Evolutionary conservation across 2,329 filamentous ascomycete genomes (phyloP).

Genomic region (Rachicladosporium sp.): DNA sequence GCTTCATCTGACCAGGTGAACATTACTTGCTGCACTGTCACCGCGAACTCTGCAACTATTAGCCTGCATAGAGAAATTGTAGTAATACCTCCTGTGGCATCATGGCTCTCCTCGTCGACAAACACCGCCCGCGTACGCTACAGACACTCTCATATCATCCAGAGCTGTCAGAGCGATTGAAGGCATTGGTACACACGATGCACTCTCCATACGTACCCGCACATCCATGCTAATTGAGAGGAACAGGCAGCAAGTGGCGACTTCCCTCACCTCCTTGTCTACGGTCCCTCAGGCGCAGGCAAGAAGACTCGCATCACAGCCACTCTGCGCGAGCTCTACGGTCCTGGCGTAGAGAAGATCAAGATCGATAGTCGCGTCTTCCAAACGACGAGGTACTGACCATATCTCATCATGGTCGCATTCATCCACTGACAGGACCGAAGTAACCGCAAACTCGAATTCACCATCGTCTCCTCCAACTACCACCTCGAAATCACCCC

Average conservation of each 20-base stretch:
- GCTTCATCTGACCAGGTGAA: no score
- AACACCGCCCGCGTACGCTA: slow-evolving; percentile 57
- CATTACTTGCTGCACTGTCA: no score
- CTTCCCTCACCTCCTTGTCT: slow-evolving; percentile 94
- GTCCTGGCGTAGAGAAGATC: slow-evolving; percentile 97
- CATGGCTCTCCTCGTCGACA: slow-evolving; percentile 56
- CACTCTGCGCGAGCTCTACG: slow-evolving; percentile 88
- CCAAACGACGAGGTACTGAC: slow-evolving; percentile 53
- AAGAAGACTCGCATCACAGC: slow-evolving; percentile 97
- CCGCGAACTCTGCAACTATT: no score
- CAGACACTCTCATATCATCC: slow-evolving; percentile 75
- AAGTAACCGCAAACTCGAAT: slow-evolving; percentile 93
- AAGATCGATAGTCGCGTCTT: slow-evolving; percentile 97
- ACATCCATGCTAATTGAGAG: background rate
- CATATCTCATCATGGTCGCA: background rate
- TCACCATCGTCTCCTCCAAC: slow-evolving; percentile 94
- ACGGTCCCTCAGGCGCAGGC: slow-evolving; percentile 88
- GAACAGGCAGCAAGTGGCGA: slow-evolving; percentile 83
- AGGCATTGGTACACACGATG: slow-evolving; percentile 82
- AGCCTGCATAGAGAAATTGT: no score
- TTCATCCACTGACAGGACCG: background rate
- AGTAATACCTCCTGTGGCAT: slow-evolving; percentile 6
- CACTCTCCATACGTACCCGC: background rate
- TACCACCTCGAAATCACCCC: slow-evolving; percentile 99
- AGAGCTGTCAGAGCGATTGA: slow-evolving; percentile 75